Base-by-base conservation (phyloP, 306 rosid species). In the Biancaea sappan region DNA sequence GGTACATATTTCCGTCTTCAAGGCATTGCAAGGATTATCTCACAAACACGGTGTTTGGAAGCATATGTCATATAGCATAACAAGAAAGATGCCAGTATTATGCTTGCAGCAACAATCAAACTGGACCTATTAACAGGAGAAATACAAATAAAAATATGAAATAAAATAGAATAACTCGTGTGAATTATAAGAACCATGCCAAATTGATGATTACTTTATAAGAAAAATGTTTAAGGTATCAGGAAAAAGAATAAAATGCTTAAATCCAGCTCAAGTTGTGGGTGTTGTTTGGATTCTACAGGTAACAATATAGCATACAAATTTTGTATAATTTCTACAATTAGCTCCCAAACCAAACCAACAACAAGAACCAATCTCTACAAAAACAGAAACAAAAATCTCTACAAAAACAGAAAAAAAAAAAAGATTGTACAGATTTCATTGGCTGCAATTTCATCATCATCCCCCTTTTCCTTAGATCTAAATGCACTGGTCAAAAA, bases 61-160 rank as follows among this genome's bases (percentile, higher is more conserved):
- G 94, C 89, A 64, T 85, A 88, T 44, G 98, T 91, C 97, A 93
- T 83, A n/a, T n/a, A n/a, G n/a, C n/a, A n/a, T n/a, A n/a, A n/a
- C n/a, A n/a, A n/a, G 88, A 89, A 91, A 26, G 92, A 85, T 64
- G 89, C 88, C 82, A 91, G 84, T 44, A 88, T 50, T 57, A 91
- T 48, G 53, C 88, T 82, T 59, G 94, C 97, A 18, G 83, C 88
- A 31, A 86, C 84, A 89, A 91, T 93, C 84, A 93, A 86, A 31
- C 90, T 97, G 67, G 91, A 78, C 90, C 97, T 93, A 96, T 84
- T 41, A 35, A 6, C 35, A 41, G 70, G 37, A 16, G 73, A 50
- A 10, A 43, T 40, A 40, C 46, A n/a, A n/a, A n/a, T n/a, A n/a
- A n/a, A n/a, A n/a, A n/a, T n/a, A n/a, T n/a, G n/a, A n/a, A n/a